These are phyloP conservation scores for Populus hybrid DNA, from an alignment of 441 rosid genomes.

Conservation along the genomic window DNA sequence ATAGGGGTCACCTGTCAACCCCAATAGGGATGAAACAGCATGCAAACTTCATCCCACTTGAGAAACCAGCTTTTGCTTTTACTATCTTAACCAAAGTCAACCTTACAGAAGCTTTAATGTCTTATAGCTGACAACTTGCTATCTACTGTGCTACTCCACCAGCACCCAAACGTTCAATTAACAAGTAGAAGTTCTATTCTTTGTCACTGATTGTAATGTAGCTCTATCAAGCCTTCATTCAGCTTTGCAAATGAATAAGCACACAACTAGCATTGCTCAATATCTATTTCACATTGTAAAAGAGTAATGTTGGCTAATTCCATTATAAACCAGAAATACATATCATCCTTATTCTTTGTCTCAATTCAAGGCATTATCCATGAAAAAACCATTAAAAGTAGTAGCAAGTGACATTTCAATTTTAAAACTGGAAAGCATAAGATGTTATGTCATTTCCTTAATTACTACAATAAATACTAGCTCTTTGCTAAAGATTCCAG, in stretches of 20 bases:
- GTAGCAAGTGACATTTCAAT: not conserved
- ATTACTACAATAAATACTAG: not conserved
- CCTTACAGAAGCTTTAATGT: not conserved
- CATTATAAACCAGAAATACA: not conserved
- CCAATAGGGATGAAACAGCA: not conserved
- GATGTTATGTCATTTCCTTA: not conserved
- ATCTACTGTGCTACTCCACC: not conserved
- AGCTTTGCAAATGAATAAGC: not conserved
- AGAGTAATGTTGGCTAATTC: not conserved
- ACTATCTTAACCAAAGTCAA: not conserved
- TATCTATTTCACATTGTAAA: not conserved
- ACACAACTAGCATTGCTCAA: not conserved
- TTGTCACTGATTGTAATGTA: not conserved
- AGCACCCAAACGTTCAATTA: not conserved
- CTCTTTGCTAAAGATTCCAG: not conserved
- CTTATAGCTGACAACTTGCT: not conserved
- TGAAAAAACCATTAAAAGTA: not conserved
- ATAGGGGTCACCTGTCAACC: not conserved
- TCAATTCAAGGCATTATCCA: not conserved
- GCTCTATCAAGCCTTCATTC: not conserved
- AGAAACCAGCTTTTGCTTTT: not conserved
- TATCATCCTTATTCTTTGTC: not conserved
- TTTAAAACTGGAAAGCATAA: not conserved
- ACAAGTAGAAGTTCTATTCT: conserved; percentile 1
- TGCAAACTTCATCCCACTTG: not conserved